These are phyloP conservation scores for Xylaria acuta DNA, from an alignment of 495 filamentous ascomycete species.

Conservation along the genomic window DNA sequence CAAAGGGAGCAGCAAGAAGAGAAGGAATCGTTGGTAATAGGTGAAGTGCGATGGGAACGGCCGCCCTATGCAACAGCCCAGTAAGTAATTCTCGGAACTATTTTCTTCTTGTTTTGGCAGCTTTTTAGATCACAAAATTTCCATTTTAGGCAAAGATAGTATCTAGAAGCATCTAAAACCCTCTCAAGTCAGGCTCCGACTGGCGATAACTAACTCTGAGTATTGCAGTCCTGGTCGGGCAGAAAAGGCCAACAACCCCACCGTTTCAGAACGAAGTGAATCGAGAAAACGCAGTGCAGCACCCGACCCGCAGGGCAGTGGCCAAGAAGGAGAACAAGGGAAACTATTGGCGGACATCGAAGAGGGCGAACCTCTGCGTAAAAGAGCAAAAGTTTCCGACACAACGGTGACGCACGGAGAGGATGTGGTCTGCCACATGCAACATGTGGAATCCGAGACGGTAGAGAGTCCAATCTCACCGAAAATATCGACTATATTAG, in stretches of 20 bases:
- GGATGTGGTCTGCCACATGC: background rate
- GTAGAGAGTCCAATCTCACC: background rate
- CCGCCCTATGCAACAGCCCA: background rate
- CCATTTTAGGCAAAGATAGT: no score
- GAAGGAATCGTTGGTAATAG: background rate
- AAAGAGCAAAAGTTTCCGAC: background rate
- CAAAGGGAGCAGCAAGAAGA: slow-evolving; percentile 1
- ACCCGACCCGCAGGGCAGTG: background rate
- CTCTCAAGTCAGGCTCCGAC: no score
- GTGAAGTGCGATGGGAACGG: background rate
- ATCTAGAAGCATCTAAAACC: no score
- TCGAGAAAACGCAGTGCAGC: background rate
- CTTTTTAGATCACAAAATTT: no score
- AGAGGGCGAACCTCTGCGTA: background rate
- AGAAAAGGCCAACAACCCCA: background rate
- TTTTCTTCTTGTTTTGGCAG: no score
- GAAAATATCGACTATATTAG: background rate
- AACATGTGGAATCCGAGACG: background rate
- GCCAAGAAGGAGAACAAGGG: background rate
- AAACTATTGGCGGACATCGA: background rate
- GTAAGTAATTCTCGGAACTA: no score
- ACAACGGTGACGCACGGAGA: background rate
- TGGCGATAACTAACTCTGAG: no score
- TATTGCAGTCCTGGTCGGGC: background rate
- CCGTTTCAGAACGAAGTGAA: background rate